phyloP scores from a whole-genome alignment of 2,329 filamentous ascomycete species.

The Lachnellula arida region DNA sequence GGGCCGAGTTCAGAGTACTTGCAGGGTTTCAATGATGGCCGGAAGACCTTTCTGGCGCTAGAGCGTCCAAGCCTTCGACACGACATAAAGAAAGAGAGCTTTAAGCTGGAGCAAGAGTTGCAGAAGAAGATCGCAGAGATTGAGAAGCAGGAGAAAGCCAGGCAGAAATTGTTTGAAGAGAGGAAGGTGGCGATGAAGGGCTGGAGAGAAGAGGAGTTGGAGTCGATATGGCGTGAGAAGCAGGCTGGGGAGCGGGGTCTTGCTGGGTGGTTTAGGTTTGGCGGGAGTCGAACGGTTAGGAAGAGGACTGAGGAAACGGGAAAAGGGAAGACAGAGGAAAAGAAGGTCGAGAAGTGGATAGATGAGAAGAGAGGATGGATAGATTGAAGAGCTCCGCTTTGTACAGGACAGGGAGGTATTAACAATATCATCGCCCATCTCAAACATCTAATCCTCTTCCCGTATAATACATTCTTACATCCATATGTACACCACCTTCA shows the following conservation, averaged over 20 bases:
- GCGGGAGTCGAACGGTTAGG: not conserved
- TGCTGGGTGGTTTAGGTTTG: not conserved
- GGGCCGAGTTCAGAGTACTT: not conserved
- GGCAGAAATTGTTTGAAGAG: conserved; percentile 1
- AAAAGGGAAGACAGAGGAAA: not conserved
- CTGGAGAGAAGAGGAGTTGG: not conserved
- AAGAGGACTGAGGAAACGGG: too few relatives aligned
- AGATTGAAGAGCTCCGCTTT: conserved; percentile 2
- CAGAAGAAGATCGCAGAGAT: not conserved
- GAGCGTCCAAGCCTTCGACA: not conserved
- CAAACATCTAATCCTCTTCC: conserved; percentile 9
- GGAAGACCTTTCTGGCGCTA: not conserved
- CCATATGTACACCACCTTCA: conserved; percentile 2
- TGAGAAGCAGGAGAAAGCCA: not conserved
- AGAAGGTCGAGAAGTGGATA: not conserved
- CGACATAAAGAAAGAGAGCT: not conserved
- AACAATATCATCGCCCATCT: conserved; percentile 6
- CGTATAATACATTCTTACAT: conserved; percentile 15
- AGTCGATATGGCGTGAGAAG: not conserved
- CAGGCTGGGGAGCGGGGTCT: not conserved
- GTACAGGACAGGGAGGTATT: not conserved
- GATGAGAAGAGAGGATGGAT: not conserved
- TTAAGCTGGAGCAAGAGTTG: not conserved
- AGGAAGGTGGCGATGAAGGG: not conserved
- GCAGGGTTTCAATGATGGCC: conserved; percentile 2